Conservation (phyloP, 306 rosid species). For the Corylus heterophylla region DNA sequence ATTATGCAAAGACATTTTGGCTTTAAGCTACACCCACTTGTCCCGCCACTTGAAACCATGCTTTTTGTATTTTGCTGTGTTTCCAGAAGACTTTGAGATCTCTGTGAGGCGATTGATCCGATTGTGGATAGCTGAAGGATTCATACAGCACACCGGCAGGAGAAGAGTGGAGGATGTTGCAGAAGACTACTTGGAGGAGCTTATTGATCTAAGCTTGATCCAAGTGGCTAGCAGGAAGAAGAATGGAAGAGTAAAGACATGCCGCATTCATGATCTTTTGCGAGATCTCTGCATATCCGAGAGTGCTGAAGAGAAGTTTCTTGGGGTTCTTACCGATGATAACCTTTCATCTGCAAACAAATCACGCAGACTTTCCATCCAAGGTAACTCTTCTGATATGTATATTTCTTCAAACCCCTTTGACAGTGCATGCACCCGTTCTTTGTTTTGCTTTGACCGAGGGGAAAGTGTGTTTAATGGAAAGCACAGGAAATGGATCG, state of each 20-base stretch:
- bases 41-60: no score
- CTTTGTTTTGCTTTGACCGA: neutral
- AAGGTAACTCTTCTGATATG: no score
- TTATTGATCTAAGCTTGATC: neutral
- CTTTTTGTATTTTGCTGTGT: neutral
- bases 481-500: neutral
- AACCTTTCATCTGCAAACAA: no score
- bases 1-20: no score
- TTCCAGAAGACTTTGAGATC: neutral
- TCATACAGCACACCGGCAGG: neutral
- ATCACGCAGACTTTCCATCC: neutral
- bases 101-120: neutral
- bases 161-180: neutral
- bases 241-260: neutral
- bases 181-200: neutral
- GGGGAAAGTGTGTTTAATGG: no score
- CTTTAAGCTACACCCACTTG: no score
- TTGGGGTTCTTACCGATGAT: neutral
- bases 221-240: neutral
- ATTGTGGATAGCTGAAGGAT: neutral
- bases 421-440: neutral
- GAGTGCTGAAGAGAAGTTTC: neutral
- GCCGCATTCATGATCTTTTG: neutral
- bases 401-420: no score
- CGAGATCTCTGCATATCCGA: neutral